These are phyloP conservation scores for Eucalyptus grandis DNA, from an alignment of 345 rosid genomes.

Conservation along the genomic window DNA sequence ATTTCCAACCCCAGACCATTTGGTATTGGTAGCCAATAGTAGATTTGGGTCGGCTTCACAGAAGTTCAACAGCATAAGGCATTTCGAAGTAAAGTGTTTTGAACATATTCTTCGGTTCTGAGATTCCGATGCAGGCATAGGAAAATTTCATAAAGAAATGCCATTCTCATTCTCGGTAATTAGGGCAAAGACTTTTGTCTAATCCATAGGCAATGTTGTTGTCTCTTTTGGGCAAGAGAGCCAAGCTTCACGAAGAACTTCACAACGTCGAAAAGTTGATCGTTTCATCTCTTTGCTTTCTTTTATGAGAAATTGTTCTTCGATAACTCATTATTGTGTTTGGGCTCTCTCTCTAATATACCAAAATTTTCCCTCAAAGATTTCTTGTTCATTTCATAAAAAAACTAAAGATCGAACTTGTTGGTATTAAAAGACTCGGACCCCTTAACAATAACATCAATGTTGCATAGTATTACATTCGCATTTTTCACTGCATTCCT, in stretches of 20 bases:
- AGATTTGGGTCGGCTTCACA: too few relatives aligned
- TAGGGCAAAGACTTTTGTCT: conserved; percentile 54
- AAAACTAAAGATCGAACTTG: too few relatives aligned
- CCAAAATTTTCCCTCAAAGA: too few relatives aligned
- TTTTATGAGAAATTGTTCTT: neutral
- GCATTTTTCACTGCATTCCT: neutral
- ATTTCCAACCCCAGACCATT: too few relatives aligned
- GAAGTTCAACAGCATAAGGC: neutral
- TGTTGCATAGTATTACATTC: neutral
- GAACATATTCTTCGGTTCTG: neutral
- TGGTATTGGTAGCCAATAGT: neutral
- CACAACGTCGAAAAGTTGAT: conserved; percentile 74
- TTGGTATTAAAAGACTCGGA: neutral
- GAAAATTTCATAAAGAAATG: too few relatives aligned
- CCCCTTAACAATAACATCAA: neutral
- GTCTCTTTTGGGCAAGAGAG: conserved; percentile 51
- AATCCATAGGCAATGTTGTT: conserved; percentile 63
- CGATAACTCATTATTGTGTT: too few relatives aligned
- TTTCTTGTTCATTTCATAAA: too few relatives aligned
- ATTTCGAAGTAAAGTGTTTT: neutral
- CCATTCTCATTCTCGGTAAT: neutral
- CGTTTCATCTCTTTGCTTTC: neutral
- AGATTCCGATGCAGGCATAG: neutral
- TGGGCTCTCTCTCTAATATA: too few relatives aligned
- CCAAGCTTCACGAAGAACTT: conserved; percentile 81